These are phyloP conservation scores for Stenocarpella maydis DNA, from an alignment of 2,329 filamentous ascomycete species.

Conservation along the genomic window DNA sequence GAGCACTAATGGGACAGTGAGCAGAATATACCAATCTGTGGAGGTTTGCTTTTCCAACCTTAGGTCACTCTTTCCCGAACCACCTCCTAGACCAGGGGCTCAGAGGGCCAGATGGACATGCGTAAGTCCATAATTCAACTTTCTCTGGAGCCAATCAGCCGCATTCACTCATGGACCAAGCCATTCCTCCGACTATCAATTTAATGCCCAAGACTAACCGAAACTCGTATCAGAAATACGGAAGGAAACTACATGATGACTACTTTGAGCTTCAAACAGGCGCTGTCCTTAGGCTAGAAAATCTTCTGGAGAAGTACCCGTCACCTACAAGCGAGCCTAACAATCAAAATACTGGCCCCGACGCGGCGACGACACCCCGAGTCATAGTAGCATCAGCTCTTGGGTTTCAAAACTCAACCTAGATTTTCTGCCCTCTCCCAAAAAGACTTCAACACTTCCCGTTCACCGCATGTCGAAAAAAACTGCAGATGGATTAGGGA, in stretches of 20 bases:
- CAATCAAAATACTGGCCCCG: neutral
- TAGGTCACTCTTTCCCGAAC: neutral
- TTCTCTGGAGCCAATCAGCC: too few species aligned
- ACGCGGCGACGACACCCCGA: too few species aligned
- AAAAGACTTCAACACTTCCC: neutral
- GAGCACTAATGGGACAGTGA: neutral
- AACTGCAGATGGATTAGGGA: neutral
- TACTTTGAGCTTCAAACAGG: conserved; percentile 27
- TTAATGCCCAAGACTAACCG: too few species aligned
- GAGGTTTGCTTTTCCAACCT: conserved; percentile 2
- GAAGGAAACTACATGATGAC: conserved; percentile 23
- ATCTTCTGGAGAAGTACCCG: neutral
- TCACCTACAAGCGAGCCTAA: neutral
- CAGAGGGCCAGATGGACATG: conserved; percentile 23
- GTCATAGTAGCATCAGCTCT: neutral
- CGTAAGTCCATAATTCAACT: conserved; percentile 1
- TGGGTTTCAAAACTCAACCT: neutral
- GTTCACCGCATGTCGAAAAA: neutral
- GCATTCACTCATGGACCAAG: neutral
- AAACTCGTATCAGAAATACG: conserved; percentile 1
- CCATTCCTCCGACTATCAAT: accelerated
- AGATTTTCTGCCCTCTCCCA: neutral
- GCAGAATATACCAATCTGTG: neutral
- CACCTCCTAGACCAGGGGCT: neutral
- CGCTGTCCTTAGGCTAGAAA: neutral